Conservation (phyloP, 768 basidiomycete species). For the Russula vinacea region DNA sequence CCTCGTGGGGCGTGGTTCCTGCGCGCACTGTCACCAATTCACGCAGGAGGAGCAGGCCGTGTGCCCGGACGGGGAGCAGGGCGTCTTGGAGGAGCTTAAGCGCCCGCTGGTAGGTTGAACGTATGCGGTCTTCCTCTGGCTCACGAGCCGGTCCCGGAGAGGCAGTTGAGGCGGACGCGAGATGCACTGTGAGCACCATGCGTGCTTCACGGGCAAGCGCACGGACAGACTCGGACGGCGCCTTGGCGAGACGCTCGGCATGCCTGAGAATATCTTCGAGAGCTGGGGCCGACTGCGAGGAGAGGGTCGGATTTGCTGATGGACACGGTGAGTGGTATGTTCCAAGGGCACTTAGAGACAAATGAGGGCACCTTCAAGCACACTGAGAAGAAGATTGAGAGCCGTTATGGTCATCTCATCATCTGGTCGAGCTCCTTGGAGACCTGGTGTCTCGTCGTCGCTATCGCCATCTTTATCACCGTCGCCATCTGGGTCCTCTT, state of each 20-base stretch:
- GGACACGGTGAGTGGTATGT: not conserved
- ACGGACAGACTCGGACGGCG: conserved; percentile 49
- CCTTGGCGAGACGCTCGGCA: conserved; percentile 54
- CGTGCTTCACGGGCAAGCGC: conserved; percentile 71
- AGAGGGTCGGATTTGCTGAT: conserved; percentile 54
- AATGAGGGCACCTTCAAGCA: conserved; percentile 68
- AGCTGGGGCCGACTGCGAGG: conserved; percentile 56
- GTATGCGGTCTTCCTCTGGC: conserved; percentile 42
- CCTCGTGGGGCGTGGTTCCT: conserved; percentile 31
- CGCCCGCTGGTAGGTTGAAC: conserved; percentile 71
- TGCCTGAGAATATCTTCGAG: conserved; percentile 68
- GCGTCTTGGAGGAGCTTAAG: conserved; percentile 87
- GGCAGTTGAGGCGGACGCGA: conserved; percentile 55
- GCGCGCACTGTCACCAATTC: conserved; percentile 58
- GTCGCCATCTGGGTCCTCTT: conserved; percentile 38
- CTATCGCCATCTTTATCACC: conserved; percentile 37
- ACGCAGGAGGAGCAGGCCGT: conserved; percentile 80
- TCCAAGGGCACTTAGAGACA: not conserved
- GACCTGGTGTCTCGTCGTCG: conserved; percentile 53
- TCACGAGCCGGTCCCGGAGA: conserved; percentile 40
- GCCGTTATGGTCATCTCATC: conserved; percentile 74
- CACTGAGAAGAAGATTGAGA: conserved; percentile 74
- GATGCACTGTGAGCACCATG: conserved; percentile 78
- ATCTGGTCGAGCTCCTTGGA: conserved; percentile 41
- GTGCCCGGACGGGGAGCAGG: conserved; percentile 88